Evolutionary conservation across 495 filamentous ascomycete species (phyloP).

Genomic region (Trichoderma reesei): DNA sequence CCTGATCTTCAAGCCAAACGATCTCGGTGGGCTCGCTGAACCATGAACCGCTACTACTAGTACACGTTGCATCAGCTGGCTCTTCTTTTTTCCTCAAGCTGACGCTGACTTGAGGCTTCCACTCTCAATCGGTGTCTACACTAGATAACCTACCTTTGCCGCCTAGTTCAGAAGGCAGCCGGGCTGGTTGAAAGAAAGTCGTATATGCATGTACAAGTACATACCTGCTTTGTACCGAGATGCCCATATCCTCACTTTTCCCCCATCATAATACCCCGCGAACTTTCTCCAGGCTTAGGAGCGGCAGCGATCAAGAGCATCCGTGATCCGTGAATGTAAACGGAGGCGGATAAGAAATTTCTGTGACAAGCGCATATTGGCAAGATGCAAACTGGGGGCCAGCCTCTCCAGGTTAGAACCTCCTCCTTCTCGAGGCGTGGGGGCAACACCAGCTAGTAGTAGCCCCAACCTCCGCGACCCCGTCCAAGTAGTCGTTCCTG

Average conservation of each 20-base stretch:
- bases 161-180: too few relatives aligned
- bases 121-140: too few relatives aligned
- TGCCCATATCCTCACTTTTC: not conserved
- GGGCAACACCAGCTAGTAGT: not conserved
- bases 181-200: too few relatives aligned
- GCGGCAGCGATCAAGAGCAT: not conserved
- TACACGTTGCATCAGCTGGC: not conserved
- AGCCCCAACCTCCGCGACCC: constrained; percentile 1
- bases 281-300: not conserved
- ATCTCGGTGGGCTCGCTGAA: constrained; percentile 1
- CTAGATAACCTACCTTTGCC: too few relatives aligned
- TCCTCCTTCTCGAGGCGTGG: not conserved
- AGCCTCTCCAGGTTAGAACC: not conserved
- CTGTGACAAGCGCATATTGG: not conserved
- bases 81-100: not conserved
- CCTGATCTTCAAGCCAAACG: constrained; percentile 4
- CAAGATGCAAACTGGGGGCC: constrained; percentile 5
- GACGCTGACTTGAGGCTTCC: too few relatives aligned
- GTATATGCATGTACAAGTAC: too few relatives aligned
- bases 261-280: constrained; percentile 8
- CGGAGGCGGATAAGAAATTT: not conserved
- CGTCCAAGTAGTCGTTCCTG: not conserved
- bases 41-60: too few relatives aligned
- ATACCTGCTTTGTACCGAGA: too few relatives aligned
- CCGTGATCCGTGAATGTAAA: not conserved